Evolutionary conservation across 345 rosid species (phyloP), one percentile per base, ranked within the genome.

Genomic region (Moricandia moricandioides): DNA sequence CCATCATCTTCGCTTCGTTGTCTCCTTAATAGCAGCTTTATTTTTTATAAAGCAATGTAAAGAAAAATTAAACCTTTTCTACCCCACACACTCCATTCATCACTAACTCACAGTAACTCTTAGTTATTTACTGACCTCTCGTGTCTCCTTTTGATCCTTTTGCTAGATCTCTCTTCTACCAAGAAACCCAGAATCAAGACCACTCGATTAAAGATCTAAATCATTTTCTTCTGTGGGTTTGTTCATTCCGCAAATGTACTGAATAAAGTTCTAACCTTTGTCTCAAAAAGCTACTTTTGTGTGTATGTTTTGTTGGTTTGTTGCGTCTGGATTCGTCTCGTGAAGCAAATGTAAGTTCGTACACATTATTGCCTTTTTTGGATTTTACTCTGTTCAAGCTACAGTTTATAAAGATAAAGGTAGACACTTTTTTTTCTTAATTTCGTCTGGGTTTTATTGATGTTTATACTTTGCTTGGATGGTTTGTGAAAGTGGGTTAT

Each of bases 391-490:
- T 65, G 18, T 65, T 65, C 34, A 30, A 65, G 57, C 77, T 78
- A 70, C 66, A 70, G 75, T 56, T 65, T 56, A 10, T 67, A 13
- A 52, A 31, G 31, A 67, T 52, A 67, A 67, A 56, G 59, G 65
- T 69, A 27, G 24, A 51, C 11, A 47, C 62, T 8, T 52, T 16
- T 17, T 18, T 45, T 0, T 16, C 7, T 54, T 11, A 18, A 9
- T 31, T 43, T 67, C 27, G 51, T 68, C 71, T 54, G 70, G 10
- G 70, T 40, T 39, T 64, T 27, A 21, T 16, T 26, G 8, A 18
- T 51, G 56, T 51, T 71, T 66, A 82, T 83, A 83, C 88, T 59
- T 85, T 85, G 75, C 85, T 83, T 83, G 78, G 13, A 62, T 67
- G 78, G 67, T 72, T 61, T 67, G 67, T 62, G 63, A 79, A 81